phyloP scores from a whole-genome alignment of 2,329 filamentous ascomycete genomes.

The Chrysosphaeria jannelii region DNA sequence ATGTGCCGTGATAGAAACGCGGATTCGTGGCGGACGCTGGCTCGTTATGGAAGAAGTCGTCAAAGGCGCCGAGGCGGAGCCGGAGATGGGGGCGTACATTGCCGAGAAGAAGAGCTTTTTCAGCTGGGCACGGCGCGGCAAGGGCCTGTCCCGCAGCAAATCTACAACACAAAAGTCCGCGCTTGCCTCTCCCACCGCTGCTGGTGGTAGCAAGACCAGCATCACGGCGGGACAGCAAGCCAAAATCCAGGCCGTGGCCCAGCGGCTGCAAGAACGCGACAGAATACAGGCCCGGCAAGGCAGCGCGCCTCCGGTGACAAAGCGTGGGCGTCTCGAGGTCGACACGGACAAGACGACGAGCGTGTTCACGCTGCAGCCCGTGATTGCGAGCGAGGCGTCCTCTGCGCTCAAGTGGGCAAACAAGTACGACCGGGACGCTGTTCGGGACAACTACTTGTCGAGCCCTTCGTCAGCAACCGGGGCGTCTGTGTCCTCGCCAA shows the following conservation, averaged over 20 bases:
- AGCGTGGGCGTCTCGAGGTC: slow-evolving; percentile 22
- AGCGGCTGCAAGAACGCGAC: slow-evolving; percentile 46
- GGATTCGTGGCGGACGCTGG: slow-evolving; percentile 58
- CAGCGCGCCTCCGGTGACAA: slow-evolving; percentile 10
- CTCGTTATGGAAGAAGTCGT: slow-evolving; percentile 90
- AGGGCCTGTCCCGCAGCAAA: slow-evolving; percentile 32
- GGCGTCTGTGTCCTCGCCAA: slow-evolving; percentile 2
- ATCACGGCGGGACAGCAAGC: slow-evolving; percentile 80
- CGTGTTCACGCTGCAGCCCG: slow-evolving; percentile 60
- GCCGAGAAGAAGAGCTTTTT: slow-evolving; percentile 90
- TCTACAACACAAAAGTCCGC: slow-evolving; percentile 30
- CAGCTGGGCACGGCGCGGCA: slow-evolving; percentile 48
- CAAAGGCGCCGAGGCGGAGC: slow-evolving; percentile 67
- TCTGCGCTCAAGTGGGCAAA: slow-evolving; percentile 92
- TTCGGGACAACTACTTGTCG: slow-evolving; percentile 61
- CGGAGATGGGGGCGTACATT: slow-evolving; percentile 62
- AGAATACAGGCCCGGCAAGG: slow-evolving; percentile 20
- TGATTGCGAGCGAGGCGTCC: slow-evolving; percentile 60
- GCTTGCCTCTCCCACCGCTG: slow-evolving; percentile 12
- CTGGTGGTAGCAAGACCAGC: slow-evolving; percentile 42
- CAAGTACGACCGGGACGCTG: slow-evolving; percentile 72
- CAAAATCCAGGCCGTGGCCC: slow-evolving; percentile 71
- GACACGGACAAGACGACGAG: slow-evolving; percentile 57
- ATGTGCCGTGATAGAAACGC: slow-evolving; percentile 74
- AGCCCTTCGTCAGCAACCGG: too few species aligned